Base-by-base conservation (phyloP, 164 flowering plant species). In the Liriodendron chinense region DNA sequence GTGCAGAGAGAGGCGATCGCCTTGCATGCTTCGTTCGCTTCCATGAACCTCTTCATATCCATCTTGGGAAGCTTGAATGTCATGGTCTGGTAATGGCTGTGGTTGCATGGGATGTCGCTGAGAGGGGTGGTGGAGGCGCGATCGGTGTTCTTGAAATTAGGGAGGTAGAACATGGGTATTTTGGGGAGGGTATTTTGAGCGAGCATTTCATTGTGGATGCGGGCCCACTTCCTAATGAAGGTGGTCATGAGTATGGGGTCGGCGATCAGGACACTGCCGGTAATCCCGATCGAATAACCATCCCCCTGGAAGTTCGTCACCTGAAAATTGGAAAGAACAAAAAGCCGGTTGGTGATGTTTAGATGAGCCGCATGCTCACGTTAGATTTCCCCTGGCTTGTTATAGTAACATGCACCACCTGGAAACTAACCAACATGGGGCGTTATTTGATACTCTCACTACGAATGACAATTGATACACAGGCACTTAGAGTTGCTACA, bases 221-320 rank as follows among this genome's bases (percentile, higher is more conserved):
- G 1, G 28, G 75, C 56, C 75, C 75, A 73, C 43, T 6, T 65
- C 14, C n/a, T 22, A 43, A 63, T 61, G 50, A 73, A 73, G 69
- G 20, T 64, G 28, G 69, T 22, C 68, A 73, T 23, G 59, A 47
- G 61, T 9, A 63, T 24, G 6, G 75, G 75, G 47, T 73, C 75
- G 21, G 69, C 75, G 4, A 73, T 59, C 0, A 73, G 56, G n/a
- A 23, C 34, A 26, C 75, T 73, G 22, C 69, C 18, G 5, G 69
- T 48, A 2, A 73, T 64, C 23, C 75, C 75, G 22, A 73, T 47
- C 2, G 75, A 43, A 28, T 73, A 73, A 2, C 69, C 69, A 13
- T 73, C 75, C 12, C 69, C 68, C n/a, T 48, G 21, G 21, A 73
- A 73, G 48, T 64, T 47, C 13, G 75, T 73, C 69, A 63, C 75